These are phyloP conservation scores for Daldinia caldariorum DNA, from an alignment of 495 filamentous ascomycete species.

Conservation along the genomic window DNA sequence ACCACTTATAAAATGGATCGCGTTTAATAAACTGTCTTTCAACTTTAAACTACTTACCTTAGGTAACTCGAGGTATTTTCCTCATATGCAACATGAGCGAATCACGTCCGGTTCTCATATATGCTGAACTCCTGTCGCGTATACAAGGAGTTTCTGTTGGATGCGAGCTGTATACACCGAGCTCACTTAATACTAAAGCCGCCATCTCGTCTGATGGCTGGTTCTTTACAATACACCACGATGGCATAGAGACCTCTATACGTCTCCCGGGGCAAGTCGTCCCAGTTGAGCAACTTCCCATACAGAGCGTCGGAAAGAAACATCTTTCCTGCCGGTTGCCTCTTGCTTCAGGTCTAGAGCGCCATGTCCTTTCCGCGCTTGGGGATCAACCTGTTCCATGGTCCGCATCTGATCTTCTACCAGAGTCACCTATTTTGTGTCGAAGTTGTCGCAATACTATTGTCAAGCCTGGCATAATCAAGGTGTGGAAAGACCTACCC, in stretches of 20 bases:
- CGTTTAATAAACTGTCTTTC: not conserved
- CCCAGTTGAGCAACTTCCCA: slow-evolving; percentile 50
- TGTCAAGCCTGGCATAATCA: slow-evolving; percentile 55
- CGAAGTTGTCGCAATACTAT: slow-evolving; percentile 64
- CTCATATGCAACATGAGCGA: slow-evolving; percentile 43
- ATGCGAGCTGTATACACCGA: slow-evolving; percentile 67
- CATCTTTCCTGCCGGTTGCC: slow-evolving; percentile 78
- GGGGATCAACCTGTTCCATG: slow-evolving; percentile 66
- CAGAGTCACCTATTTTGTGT: slow-evolving; percentile 69
- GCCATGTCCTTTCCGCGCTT: slow-evolving; percentile 1
- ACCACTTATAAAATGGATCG: slow-evolving; percentile 9
- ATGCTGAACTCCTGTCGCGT: slow-evolving; percentile 88
- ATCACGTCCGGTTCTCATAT: slow-evolving; percentile 61
- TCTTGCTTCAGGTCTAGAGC: slow-evolving; percentile 42
- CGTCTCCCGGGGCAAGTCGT: slow-evolving; percentile 71
- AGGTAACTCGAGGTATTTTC: too few relatives aligned
- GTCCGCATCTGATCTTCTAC: slow-evolving; percentile 71
- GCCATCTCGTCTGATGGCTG: slow-evolving; percentile 60
- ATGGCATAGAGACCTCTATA: slow-evolving; percentile 64
- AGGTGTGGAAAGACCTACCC: slow-evolving; percentile 91
- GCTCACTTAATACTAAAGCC: slow-evolving; percentile 58
- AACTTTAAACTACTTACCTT: slow-evolving; percentile 10
- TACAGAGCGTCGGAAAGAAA: slow-evolving; percentile 48
- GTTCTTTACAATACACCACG: slow-evolving; percentile 63
- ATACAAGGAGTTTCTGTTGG: slow-evolving; percentile 85